phyloP scores from a whole-genome alignment of 371 early-diverging fungal species.

The Mucor lusitanicus region DNA sequence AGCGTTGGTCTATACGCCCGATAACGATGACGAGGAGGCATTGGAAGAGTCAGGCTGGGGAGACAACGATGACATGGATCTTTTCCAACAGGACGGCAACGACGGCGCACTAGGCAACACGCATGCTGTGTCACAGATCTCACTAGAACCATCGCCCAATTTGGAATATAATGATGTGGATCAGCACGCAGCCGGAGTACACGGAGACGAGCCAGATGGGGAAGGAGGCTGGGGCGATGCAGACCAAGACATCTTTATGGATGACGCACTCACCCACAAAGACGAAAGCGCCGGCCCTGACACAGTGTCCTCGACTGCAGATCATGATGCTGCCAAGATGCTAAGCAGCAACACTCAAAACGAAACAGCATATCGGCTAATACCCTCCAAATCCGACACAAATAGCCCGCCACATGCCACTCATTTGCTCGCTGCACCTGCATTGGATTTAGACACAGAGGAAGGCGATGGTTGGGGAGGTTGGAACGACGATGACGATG shows the following conservation, averaged over 20 bases:
- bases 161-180: slow-evolving; percentile 1
- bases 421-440: background rate
- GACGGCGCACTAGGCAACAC: background rate
- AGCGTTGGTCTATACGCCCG: slow-evolving; percentile 11
- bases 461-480: slow-evolving; percentile 24
- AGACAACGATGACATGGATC: slow-evolving; percentile 16
- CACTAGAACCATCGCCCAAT: background rate
- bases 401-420: background rate
- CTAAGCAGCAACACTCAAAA: background rate
- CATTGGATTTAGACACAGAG: slow-evolving; percentile 9
- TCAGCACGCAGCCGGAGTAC: background rate
- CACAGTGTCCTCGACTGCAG: background rate
- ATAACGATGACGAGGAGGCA: slow-evolving; percentile 9
- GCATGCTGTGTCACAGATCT: background rate
- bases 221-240: slow-evolving; percentile 23
- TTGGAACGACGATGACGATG: slow-evolving; percentile 17
- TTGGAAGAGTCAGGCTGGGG: slow-evolving; percentile 14
- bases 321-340: slow-evolving; percentile 3
- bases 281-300: background rate
- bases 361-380: background rate
- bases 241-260: slow-evolving; percentile 19
- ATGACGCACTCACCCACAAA: background rate
- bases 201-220: background rate
- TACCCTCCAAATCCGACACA: background rate
- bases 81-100: slow-evolving; percentile 2